phyloP scores from a whole-genome alignment of 768 basidiomycete species.

The Kwoniella bestiolae region DNA sequence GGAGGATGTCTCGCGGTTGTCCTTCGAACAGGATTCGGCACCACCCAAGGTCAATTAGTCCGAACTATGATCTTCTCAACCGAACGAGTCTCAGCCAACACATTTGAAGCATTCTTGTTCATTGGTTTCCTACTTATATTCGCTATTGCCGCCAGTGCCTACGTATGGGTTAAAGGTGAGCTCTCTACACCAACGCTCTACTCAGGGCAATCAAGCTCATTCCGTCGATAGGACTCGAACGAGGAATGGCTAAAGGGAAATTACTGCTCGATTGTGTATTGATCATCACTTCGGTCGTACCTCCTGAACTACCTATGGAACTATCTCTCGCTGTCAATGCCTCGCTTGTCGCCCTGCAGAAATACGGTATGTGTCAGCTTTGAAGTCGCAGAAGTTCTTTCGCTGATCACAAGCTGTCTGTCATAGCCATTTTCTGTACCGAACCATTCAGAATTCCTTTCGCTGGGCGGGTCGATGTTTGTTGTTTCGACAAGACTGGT shows the following conservation, averaged over 20 bases:
- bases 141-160: slow-evolving; percentile 95
- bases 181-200: neutral
- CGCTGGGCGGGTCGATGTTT: slow-evolving; percentile 94
- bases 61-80: slow-evolving; percentile 99
- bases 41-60: slow-evolving; percentile 94
- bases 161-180: slow-evolving; percentile 94
- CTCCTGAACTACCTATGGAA: slow-evolving; percentile 98
- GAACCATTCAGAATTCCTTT: slow-evolving; percentile 97
- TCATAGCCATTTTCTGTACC: slow-evolving; percentile 94
- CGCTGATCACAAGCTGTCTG: neutral
- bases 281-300: slow-evolving; percentile 96
- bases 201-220: slow-evolving; percentile 1
- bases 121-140: slow-evolving; percentile 98
- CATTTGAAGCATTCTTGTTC: slow-evolving; percentile 92
- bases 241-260: slow-evolving; percentile 92
- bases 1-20: slow-evolving; percentile 91
- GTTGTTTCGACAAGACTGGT: slow-evolving; percentile 99
- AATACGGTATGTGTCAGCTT: slow-evolving; percentile 68
- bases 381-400: neutral
- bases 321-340: slow-evolving; percentile 94
- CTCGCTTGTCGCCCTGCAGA: slow-evolving; percentile 87
- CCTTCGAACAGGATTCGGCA: slow-evolving; percentile 94
- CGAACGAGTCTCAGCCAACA: slow-evolving; percentile 95
- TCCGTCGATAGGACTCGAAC: slow-evolving; percentile 71
- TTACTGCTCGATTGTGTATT: slow-evolving; percentile 91